phyloP scores from a whole-genome alignment of 2,329 filamentous ascomycete genomes.

The Penicillium rolfsii region DNA sequence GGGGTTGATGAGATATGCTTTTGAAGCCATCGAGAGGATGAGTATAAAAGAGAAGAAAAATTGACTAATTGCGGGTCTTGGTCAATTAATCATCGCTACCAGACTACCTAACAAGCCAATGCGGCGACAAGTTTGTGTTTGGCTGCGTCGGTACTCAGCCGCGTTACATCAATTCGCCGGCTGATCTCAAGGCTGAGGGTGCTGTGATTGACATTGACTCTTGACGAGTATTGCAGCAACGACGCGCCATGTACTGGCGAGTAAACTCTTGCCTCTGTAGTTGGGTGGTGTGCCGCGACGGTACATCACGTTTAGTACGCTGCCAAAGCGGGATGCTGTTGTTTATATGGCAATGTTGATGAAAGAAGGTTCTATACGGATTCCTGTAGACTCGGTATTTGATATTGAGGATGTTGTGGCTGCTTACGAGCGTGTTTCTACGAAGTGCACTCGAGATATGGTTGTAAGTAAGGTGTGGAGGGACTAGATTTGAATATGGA shows the following conservation, averaged over 20 bases:
- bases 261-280: slow-evolving; percentile 14
- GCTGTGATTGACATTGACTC: slow-evolving; percentile 16
- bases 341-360: slow-evolving; percentile 15
- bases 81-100: slow-evolving; percentile 23
- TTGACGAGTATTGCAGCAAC: not conserved
- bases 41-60: not conserved
- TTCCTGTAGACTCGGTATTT: slow-evolving; percentile 21
- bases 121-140: slow-evolving; percentile 20
- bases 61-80: not conserved
- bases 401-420: slow-evolving; percentile 16
- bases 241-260: slow-evolving; percentile 5
- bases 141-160: slow-evolving; percentile 27
- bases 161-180: slow-evolving; percentile 24
- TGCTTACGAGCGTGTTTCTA: slow-evolving; percentile 20
- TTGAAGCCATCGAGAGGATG: not conserved
- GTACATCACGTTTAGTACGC: slow-evolving; percentile 23
- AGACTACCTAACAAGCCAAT: slow-evolving; percentile 15
- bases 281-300: slow-evolving; percentile 21
- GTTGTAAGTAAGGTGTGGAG: slow-evolving; percentile 20
- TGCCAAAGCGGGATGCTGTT: slow-evolving; percentile 10
- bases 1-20: slow-evolving; percentile 23
- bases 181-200: slow-evolving; percentile 18
- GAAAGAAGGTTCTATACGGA: slow-evolving; percentile 12
- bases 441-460: slow-evolving; percentile 20
- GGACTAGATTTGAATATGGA: not conserved